A percentile compares a stretch with the other conserved stretches of the same genome.
These are phyloP conservation scores for Colletotrichum tropicale DNA, from an alignment of 2,329 filamentous ascomycete species.

Conservation along the genomic window DNA sequence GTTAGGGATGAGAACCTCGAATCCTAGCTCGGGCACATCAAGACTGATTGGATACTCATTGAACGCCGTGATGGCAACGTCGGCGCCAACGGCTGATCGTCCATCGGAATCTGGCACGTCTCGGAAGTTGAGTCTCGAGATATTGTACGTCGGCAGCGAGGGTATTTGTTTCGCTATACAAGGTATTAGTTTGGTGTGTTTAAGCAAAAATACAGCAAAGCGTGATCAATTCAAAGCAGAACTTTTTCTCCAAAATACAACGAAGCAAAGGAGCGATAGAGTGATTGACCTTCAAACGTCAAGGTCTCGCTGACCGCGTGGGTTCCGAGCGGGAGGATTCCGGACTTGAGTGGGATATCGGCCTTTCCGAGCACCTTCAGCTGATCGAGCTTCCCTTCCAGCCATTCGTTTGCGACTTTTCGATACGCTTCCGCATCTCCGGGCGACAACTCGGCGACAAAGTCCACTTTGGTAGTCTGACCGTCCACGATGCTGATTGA, in stretches of 20 bases:
- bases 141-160: constrained; percentile 78
- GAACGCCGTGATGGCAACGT: constrained; percentile 73
- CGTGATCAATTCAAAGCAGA: constrained; percentile 29
- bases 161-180: constrained; percentile 72
- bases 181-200: constrained; percentile 23
- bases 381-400: constrained; percentile 76
- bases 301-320: constrained; percentile 78
- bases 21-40: constrained; percentile 78
- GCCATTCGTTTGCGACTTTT: constrained; percentile 84
- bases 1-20: constrained; percentile 84
- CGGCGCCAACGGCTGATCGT: constrained; percentile 75
- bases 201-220: background rate
- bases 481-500: constrained; percentile 80
- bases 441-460: constrained; percentile 76
- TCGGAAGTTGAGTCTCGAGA: constrained; percentile 79
- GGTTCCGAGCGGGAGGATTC: constrained; percentile 78
- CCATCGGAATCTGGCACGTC: constrained; percentile 62
- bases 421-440: constrained; percentile 80
- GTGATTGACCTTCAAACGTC: constrained; percentile 81
- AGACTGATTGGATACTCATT: constrained; percentile 83
- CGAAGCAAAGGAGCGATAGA: constrained; percentile 67
- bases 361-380: constrained; percentile 78
- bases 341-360: constrained; percentile 76
- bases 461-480: constrained; percentile 77
- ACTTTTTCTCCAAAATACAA: constrained; percentile 66